Evolutionary conservation across 352 stramenopile species (phyloP), one percentile per base, ranked within the genome.

Genomic region (Phytopythium cucurbitacearum): DNA sequence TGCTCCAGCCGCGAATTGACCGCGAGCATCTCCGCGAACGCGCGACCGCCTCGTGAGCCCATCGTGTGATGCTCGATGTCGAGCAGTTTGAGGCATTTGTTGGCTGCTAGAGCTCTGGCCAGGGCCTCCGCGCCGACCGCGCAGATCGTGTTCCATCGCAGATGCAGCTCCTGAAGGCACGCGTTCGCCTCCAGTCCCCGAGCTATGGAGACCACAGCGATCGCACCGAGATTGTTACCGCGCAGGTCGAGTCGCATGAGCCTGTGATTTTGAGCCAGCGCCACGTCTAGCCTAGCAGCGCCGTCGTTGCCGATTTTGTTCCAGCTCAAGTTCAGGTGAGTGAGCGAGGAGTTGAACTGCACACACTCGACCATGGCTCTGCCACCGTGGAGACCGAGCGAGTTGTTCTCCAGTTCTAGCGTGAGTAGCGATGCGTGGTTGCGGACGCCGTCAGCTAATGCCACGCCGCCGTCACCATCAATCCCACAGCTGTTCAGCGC

Each of bases 1-100:
- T 80, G 60, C 41, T 73, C 54, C 0, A 90, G 72, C 4, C 62
- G 59, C 15, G 56, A 76, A 54, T 90, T 92, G 44, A 50, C 57
- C 8, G 44, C 48, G 13, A 92, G 66, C 82, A 90, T 92, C 1
- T 45, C 61, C 0, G 78, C 76, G 53, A 94, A 88, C 3, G 78
- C 80, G 12, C 44, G 39, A 7, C 75, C 84, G 5, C 84, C 80
- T 16, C 58, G 60, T 3, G 56, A 47, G 0, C 75, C 77, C 76
- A 92, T 92, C 0, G 73, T 76, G 48, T 92, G 82, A 47, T 88
- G 75, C 52, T 88, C 77, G 56, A 92, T 85, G 47, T 92, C 82
- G 1, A 92, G 65, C 4, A 89, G 3, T 5, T 40, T 62, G 11
- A 92, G 58, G 32, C 64, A 71, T 56, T 92, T 78, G 67, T 90